Percentiles rank a stretch among this genome's conserved stretches.
Evolutionary conservation across 768 basidiomycete species (phyloP).

Genomic region (Collybiopsis confluens): DNA sequence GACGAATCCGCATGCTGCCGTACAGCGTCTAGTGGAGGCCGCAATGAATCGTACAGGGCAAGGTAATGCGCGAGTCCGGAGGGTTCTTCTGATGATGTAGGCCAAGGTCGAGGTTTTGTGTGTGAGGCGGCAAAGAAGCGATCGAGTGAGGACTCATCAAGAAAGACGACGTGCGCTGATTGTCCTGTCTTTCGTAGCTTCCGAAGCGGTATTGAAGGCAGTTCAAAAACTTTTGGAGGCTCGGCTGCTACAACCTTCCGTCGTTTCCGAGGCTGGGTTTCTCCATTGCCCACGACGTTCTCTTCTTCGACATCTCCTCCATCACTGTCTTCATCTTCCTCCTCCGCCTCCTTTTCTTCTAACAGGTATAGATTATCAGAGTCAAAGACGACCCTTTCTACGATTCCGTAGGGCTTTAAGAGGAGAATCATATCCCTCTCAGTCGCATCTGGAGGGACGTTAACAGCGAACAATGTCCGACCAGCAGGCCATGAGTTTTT

Average conservation of each 20-base stretch:
- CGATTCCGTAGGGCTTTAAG: slow-evolving; percentile 74
- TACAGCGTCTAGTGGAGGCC: slow-evolving; percentile 72
- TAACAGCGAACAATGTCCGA: slow-evolving; percentile 84
- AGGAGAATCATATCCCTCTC: slow-evolving; percentile 73
- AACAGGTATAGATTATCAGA: slow-evolving; percentile 28
- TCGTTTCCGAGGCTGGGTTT: slow-evolving; percentile 33
- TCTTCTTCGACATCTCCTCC: slow-evolving; percentile 33
- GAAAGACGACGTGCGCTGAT: slow-evolving; percentile 11
- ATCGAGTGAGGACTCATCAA: too few species aligned
- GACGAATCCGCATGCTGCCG: slow-evolving; percentile 77
- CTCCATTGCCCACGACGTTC: slow-evolving; percentile 16
- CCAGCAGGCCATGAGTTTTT: slow-evolving; percentile 40
- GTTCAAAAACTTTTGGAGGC: slow-evolving; percentile 51
- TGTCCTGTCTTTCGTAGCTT: too few species aligned
- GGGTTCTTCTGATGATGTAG: slow-evolving; percentile 28
- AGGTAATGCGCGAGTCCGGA: slow-evolving; percentile 72
- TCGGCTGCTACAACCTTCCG: slow-evolving; percentile 28
- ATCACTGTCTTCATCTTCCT: slow-evolving; percentile 36
- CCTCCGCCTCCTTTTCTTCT: slow-evolving; percentile 35
- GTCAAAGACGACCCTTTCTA: slow-evolving; percentile 73
- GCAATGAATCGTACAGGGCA: slow-evolving; percentile 55
- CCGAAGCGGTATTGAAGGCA: slow-evolving; percentile 48
- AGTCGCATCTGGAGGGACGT: slow-evolving; percentile 84
- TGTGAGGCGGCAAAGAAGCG: slow-evolving; percentile 12
- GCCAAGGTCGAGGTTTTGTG: slow-evolving; percentile 41